Evolutionary conservation across 768 basidiomycete species (phyloP).

Genomic region (Phanerodontia chrysosporium): DNA sequence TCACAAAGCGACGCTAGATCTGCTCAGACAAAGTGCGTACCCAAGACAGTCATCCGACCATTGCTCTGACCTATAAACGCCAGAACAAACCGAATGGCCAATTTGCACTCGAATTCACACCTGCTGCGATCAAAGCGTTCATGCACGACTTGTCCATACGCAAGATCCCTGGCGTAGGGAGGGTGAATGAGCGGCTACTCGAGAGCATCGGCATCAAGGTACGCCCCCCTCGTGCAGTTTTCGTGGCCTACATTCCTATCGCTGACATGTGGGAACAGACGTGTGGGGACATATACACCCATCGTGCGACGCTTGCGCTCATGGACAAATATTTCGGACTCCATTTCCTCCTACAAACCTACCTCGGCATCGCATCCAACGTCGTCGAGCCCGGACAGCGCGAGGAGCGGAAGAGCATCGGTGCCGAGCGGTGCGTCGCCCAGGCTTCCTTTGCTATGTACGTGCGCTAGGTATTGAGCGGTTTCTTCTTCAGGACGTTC

Average conservation of each 20-base stretch:
- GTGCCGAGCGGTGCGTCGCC: slow-evolving; percentile 68
- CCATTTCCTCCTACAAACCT: slow-evolving; percentile 66
- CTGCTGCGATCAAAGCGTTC: slow-evolving; percentile 62
- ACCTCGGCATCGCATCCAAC: slow-evolving; percentile 87
- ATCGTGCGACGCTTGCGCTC: slow-evolving; percentile 68
- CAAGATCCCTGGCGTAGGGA: slow-evolving; percentile 84
- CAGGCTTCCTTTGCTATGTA: background rate
- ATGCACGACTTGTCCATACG: slow-evolving; percentile 82
- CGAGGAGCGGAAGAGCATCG: slow-evolving; percentile 89
- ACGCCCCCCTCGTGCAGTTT: too few relatives aligned
- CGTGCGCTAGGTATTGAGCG: background rate
- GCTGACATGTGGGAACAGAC: slow-evolving; percentile 41
- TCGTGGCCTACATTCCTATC: too few relatives aligned
- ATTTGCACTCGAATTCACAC: slow-evolving; percentile 67
- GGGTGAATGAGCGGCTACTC: slow-evolving; percentile 84
- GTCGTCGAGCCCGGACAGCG: slow-evolving; percentile 69
- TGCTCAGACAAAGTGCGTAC: slow-evolving; percentile 78
- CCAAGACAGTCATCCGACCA: background rate
- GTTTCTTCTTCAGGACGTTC: slow-evolving; percentile 58
- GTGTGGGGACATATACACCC: slow-evolving; percentile 83
- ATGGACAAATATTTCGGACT: slow-evolving; percentile 90
- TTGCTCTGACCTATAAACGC: background rate
- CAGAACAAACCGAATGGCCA: slow-evolving; percentile 96
- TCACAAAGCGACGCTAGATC: slow-evolving; percentile 45
- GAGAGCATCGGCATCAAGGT: slow-evolving; percentile 87